Conservation (phyloP, 345 rosid genomes). For the Sonneratia alba region DNA sequence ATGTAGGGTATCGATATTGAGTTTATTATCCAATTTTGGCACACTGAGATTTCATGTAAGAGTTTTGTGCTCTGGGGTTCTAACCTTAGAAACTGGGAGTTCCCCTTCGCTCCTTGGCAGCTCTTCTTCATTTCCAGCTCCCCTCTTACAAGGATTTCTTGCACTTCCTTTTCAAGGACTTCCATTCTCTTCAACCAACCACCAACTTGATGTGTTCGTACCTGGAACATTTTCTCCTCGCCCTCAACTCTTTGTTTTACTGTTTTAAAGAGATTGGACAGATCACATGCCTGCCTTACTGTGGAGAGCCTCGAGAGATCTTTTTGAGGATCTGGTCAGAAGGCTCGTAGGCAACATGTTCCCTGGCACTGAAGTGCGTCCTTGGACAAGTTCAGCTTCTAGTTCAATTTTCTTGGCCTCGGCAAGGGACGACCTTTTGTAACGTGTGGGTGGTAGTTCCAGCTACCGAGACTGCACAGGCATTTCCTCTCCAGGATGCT, state of each 20-base stretch:
- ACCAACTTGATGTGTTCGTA: background rate
- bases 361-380: background rate
- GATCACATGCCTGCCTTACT: background rate
- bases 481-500: background rate
- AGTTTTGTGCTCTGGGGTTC: background rate
- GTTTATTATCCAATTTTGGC: too few relatives aligned
- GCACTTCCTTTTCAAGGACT: background rate
- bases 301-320: background rate
- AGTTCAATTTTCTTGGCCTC: background rate
- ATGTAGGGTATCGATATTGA: too few relatives aligned
- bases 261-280: background rate
- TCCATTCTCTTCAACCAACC: constrained; percentile 1
- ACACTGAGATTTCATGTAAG: too few relatives aligned
- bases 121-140: background rate
- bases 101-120: background rate
- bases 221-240: background rate
- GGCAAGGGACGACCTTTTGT: background rate
- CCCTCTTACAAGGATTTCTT: background rate
- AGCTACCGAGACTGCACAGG: background rate
- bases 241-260: background rate
- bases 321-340: background rate
- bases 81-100: background rate
- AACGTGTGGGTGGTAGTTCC: background rate
- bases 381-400: background rate
- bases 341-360: background rate